Conservation (phyloP, 768 basidiomycete species). For the Tubosaeta brunneosetosa region DNA sequence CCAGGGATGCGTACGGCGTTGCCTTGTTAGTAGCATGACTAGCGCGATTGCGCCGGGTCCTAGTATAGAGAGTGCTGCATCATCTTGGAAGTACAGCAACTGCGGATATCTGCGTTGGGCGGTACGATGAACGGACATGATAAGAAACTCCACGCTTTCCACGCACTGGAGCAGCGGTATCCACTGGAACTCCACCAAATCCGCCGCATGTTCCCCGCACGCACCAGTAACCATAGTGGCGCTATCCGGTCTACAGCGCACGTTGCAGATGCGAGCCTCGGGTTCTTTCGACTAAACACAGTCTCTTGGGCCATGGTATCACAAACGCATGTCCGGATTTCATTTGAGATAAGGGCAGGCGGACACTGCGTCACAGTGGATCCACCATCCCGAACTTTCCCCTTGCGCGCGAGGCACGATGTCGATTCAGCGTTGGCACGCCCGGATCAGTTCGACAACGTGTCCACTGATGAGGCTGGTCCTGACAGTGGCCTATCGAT, state of each 20-base stretch:
- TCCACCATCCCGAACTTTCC: background rate
- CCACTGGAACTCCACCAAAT: background rate
- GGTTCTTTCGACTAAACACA: background rate
- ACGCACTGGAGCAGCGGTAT: background rate
- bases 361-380: background rate
- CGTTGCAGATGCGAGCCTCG: background rate
- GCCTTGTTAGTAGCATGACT: background rate
- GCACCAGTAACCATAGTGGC: background rate
- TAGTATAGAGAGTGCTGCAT: background rate
- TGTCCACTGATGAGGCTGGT: background rate
- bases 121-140: constrained; percentile 1
- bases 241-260: background rate
- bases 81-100: background rate
- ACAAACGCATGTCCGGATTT: background rate
- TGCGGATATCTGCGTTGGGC: background rate
- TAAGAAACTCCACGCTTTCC: constrained; percentile 1
- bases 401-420: background rate
- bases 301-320: background rate
- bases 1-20: background rate
- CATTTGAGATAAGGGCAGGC: background rate
- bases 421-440: background rate
- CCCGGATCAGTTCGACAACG: background rate
- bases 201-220: background rate
- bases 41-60: background rate
- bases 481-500: background rate